A percentile compares a stretch with the other conserved stretches of the same genome.
Evolutionary conservation across 768 basidiomycete species (phyloP).

Genomic region (Solioccasus polychromus): DNA sequence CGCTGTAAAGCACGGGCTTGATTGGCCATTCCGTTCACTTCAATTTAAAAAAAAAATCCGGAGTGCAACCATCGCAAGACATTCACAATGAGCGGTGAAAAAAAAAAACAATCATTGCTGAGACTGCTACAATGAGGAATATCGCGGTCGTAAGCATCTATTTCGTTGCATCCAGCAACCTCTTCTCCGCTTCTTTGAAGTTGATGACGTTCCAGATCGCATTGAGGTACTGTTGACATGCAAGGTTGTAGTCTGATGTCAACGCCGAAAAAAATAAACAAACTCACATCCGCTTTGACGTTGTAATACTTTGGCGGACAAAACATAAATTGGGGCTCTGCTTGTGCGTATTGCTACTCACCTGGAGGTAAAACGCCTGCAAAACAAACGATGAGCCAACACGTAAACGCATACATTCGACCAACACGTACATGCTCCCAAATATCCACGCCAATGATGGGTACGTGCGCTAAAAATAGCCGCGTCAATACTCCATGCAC

Average conservation of each 20-base stretch:
- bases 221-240: conserved; percentile 68
- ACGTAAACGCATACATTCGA: conserved; percentile 8
- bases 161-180: conserved; percentile 39
- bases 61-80: too few relatives aligned
- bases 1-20: too few relatives aligned
- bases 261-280: background rate
- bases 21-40: too few relatives aligned
- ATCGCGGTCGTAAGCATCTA: conserved; percentile 10
- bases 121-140: conserved; percentile 8
- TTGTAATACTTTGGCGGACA: conserved; percentile 68
- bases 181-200: conserved; percentile 85
- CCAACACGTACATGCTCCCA: conserved; percentile 80
- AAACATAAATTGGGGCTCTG: conserved; percentile 13
- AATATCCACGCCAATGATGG: conserved; percentile 94
- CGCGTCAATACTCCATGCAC: conserved; percentile 10
- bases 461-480: conserved; percentile 62
- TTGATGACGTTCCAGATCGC: conserved; percentile 97
- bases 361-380: conserved; percentile 64
- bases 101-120: conserved; percentile 1
- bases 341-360: background rate
- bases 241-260: conserved; percentile 2
- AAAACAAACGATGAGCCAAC: conserved; percentile 4
- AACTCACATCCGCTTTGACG: conserved; percentile 87
- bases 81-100: background rate
- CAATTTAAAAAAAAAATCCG: too few relatives aligned